Base-by-base conservation (phyloP, 768 basidiomycete genomes). In the Cantharellus cinnabarinus region DNA sequence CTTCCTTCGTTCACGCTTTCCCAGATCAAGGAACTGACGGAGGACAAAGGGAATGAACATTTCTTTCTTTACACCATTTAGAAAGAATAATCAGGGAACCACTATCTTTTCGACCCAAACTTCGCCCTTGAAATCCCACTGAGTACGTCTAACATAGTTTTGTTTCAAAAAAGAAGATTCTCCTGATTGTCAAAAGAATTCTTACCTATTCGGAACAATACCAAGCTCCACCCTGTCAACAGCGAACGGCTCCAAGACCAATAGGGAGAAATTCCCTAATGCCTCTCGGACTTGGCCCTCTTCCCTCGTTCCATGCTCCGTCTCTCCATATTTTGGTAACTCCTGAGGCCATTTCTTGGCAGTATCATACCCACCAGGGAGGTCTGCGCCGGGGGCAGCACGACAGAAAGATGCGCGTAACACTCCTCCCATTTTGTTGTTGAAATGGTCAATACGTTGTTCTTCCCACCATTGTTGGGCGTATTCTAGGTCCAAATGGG, bases 321-420 rank as follows among this genome's bases (percentile, higher is more conserved):
- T 65, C 34, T 73, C 69, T 15, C 64, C 67, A 3, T 75, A 72
- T 64, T 75, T 76, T 29, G 78, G 76, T 37, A 87, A 63, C 57
- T 62, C 70, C 62, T 65, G 66, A 5, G 83, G 85, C 83, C 85
- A 85, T 62, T 70, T 71, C 62, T 77, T 75, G 50, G 59, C 62
- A 60, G 77, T 75, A 53, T 79, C 80, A 1, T 80, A 80, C 48
- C 76, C 74, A 35, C 75, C 75, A 7, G 66, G 57, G 48, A 87
- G 65, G 7, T 65, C 69, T 3, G 71, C 74, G 0, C 87, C 89
- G 0, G 86, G 84, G 0, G 72, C 66, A 2, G 85, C 85, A 2
- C 81, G 73, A 62, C 77, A 79, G 80, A 85, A 91, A 48, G 72
- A 73, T 34, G 87, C 87, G 62, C 77, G 79, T 79, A 88, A 78